Base-by-base conservation (phyloP, 1,139 yeast genomes). In the Saccharomycopsis phalli region DNA sequence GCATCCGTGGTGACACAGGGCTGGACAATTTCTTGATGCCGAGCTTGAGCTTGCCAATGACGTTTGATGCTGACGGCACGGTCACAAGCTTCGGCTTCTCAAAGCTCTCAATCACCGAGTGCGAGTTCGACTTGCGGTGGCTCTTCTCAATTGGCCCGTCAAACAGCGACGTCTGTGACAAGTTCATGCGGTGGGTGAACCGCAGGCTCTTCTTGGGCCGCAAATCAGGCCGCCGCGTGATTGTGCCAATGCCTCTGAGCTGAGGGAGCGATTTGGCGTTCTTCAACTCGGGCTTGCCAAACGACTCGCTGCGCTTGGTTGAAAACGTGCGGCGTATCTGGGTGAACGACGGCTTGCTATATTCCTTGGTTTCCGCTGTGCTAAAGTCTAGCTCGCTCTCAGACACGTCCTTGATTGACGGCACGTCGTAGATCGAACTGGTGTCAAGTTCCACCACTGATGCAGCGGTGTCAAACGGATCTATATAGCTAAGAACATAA, bases 241-340 rank as follows among this genome's bases (percentile, higher is more conserved):
- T 18, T n/a, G 46, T 40, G 16, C 34, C 39, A n/a, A 37, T 34
- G 23, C 40, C 22, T 21, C 43, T n/a, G 11, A 44, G 23, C 27
- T 41, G 47, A 4, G 47, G 47, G 27, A 44, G 41, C 4, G 47
- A 44, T 16, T 37, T 38, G 13, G 33, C 47, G 16, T 27, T 44
- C 25, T 42, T 44, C 22, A 44, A 32, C 13, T 29, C 38, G 22
- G 45, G 40, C 18, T 28, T 30, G 6, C 13, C 8, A 2, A 33
- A 20, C 17, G n/a, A 6, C 4, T 30, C 30, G 23, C 4, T 10
- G 37, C 5, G 8, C 29, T 3, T 34, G 28, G 2, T 16, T 25
- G 19, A 5, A 19, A 13, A 25, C 11, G 18, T 34, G 16, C 21
- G 10, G n/a, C 14, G 17, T 5, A 23, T 4, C 31, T n/a, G 28